These are phyloP conservation scores for Lachancea waltii DNA, from an alignment of 805 yeast species.

Conservation along the genomic window DNA sequence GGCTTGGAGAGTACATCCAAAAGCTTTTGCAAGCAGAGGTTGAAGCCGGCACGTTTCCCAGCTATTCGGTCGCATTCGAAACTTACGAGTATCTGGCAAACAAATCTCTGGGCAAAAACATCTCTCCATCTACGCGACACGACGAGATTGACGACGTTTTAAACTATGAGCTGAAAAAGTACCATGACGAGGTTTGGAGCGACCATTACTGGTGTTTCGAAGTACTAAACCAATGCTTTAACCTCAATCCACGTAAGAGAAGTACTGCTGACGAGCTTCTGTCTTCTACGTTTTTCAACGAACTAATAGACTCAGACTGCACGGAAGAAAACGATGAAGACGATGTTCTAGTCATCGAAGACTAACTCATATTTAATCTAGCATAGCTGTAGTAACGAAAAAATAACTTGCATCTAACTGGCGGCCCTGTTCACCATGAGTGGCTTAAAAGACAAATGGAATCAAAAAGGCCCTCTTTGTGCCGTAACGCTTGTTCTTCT, in stretches of 20 bases:
- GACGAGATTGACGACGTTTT: conserved; percentile 10
- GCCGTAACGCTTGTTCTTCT: conserved; percentile 79
- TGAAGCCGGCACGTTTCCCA: conserved; percentile 56
- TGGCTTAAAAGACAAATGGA: conserved; percentile 63
- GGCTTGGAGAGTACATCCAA: conserved; percentile 28
- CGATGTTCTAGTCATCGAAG: conserved; percentile 13
- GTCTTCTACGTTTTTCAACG: conserved; percentile 53
- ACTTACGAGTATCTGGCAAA: conserved; percentile 42
- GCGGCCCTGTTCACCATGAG: no score
- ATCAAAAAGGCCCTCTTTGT: conserved; percentile 69
- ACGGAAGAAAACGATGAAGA: conserved; percentile 22
- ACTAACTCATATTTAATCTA: not conserved
- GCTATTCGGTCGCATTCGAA: conserved; percentile 66
- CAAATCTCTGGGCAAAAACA: conserved; percentile 32
- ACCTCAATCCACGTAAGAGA: conserved; percentile 51
- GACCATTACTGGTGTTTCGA: conserved; percentile 43
- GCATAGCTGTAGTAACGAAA: conserved; percentile 6
- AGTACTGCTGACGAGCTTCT: conserved; percentile 52
- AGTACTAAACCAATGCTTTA: conserved; percentile 50
- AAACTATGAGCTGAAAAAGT: conserved; percentile 22
- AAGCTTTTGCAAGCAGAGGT: conserved; percentile 28
- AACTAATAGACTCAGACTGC: conserved; percentile 26
- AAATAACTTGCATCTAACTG: conserved; percentile 2
- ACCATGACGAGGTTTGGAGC: conserved; percentile 31
- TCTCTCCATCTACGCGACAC: conserved; percentile 8